phyloP scores from a whole-genome alignment of 495 filamentous ascomycete species.

The Hypomontagnella monticulosa region DNA sequence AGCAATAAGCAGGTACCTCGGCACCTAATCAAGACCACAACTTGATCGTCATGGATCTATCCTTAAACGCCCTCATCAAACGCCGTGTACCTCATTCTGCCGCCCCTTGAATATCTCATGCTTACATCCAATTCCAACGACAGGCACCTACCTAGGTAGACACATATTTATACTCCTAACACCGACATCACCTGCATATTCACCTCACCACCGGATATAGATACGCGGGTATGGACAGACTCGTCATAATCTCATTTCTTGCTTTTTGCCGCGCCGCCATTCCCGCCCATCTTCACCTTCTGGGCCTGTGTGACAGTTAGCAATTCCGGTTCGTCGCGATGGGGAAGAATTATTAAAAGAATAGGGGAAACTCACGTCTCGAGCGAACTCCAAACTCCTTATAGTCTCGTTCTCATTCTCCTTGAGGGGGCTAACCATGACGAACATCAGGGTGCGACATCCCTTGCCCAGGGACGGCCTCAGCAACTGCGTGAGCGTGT shows the following conservation, averaged over 20 bases:
- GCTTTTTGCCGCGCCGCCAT: conserved; percentile 19
- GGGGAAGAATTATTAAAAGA: background rate
- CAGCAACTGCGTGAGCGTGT: conserved; percentile 94
- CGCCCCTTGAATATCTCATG: conserved; percentile 2
- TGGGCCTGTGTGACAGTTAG: conserved; percentile 42
- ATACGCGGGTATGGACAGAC: background rate
- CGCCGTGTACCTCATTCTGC: conserved; percentile 1
- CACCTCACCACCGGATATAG: too few relatives aligned
- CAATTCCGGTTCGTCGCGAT: background rate
- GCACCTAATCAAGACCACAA: too few relatives aligned
- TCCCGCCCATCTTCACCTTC: conserved; percentile 48
- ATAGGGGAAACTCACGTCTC: conserved; percentile 68
- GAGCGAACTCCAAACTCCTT: conserved; percentile 95
- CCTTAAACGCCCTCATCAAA: conserved; percentile 1
- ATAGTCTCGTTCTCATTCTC: conserved; percentile 92
- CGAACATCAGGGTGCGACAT: conserved; percentile 98
- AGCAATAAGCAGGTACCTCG: too few relatives aligned
- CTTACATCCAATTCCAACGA: conserved; percentile 9
- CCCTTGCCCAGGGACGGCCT: conserved; percentile 96
- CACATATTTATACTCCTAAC: too few relatives aligned
- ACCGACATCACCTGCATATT: too few relatives aligned
- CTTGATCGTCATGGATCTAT: conserved; percentile 1
- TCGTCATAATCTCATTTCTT: conserved; percentile 26
- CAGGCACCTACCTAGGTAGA: background rate
- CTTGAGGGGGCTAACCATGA: conserved; percentile 94